These are phyloP conservation scores for Vigna angularis DNA, from an alignment of 306 rosid genomes.

Conservation along the genomic window DNA sequence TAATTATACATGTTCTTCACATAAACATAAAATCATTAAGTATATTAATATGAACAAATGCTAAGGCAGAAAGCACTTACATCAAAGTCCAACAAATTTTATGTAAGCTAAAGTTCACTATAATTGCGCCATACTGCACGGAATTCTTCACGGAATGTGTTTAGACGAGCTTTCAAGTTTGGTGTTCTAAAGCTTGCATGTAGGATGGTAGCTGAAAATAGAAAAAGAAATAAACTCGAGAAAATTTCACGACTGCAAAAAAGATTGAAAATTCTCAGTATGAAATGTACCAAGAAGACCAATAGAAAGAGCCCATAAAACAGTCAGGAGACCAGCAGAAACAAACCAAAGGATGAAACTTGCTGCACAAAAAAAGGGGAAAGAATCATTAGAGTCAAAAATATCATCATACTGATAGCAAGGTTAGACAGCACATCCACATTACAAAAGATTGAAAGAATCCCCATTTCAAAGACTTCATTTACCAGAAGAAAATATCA, in stretches of 20 bases:
- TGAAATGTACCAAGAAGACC: constrained; percentile 82
- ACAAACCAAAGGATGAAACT: constrained; percentile 85
- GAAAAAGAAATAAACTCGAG: constrained; percentile 40
- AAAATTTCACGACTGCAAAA: constrained; percentile 3
- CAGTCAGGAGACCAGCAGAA: constrained; percentile 85
- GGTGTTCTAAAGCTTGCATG: constrained; percentile 99
- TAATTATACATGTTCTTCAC: neutral
- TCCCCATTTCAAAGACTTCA: constrained; percentile 19
- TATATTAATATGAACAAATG: constrained; percentile 16
- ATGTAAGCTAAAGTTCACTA: constrained; percentile 80
- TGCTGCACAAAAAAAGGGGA: constrained; percentile 55
- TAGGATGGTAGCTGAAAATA: constrained; percentile 72
- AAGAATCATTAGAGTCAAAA: constrained; percentile 9
- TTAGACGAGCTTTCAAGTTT: constrained; percentile 95
- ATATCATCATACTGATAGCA: neutral
- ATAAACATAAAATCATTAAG: constrained; percentile 4
- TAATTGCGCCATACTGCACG: constrained; percentile 99
- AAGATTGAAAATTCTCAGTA: constrained; percentile 7
- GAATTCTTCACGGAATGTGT: constrained; percentile 98
- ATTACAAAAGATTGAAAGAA: constrained; percentile 31
- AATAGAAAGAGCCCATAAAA: constrained; percentile 77
- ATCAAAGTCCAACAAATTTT: constrained; percentile 39
- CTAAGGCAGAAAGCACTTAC: constrained; percentile 58
- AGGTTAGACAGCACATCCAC: constrained; percentile 21
- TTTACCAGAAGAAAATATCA: constrained; percentile 79